Base-by-base conservation (phyloP, 228 moss, liverwort and hornwort species). In the Sphagnum magellanicum region DNA sequence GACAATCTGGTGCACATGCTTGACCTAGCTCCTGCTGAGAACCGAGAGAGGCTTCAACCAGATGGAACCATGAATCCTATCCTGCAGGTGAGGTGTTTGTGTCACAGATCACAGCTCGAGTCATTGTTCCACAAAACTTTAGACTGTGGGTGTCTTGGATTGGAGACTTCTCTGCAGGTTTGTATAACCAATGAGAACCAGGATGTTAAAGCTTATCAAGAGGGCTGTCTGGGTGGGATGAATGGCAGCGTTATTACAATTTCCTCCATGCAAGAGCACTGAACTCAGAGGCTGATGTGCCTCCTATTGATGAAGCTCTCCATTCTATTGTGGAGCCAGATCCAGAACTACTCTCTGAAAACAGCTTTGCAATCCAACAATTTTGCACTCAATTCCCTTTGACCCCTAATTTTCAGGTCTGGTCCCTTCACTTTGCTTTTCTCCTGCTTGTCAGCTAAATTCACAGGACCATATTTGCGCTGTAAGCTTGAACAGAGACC, bases 11-110 rank as follows among this genome's bases (percentile, higher is more conserved):
- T 98, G 13, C 78, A 79, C 49, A 86, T 75, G 80, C 88, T 98
- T 68, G 89, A 98, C 70, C 75, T 98, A 53, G 89, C 87, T 62
- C 90, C 98, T 48, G 72, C 76, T 50, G 73, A 70, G 47, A 80
- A 62, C 48, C 89, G 84, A 72, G 97, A 98, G 69, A 72, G 82
- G 59, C 76, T 98, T 61, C 81, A 76, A 70, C 94, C 94, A 72
- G 98, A 98, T 72, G 79, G 78, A 68, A 94, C 98, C 46, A 70
- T 87, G 4, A 98, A 98, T 63, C 98, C 98, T 65, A 77, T 90
- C 65, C 75, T 98, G 72, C 90, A 90, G 92, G 98, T 93, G 53
- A 65, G 72, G 55, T 32, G 32, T 32, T 32, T 32, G 51, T 49
- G 64, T 15, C 16, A 48, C 48, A 48, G 13, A 12, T 65, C 32